Evolutionary conservation across 306 rosid species (phyloP), one percentile per base, ranked within the genome.

Genomic region (Casuarina glauca): DNA sequence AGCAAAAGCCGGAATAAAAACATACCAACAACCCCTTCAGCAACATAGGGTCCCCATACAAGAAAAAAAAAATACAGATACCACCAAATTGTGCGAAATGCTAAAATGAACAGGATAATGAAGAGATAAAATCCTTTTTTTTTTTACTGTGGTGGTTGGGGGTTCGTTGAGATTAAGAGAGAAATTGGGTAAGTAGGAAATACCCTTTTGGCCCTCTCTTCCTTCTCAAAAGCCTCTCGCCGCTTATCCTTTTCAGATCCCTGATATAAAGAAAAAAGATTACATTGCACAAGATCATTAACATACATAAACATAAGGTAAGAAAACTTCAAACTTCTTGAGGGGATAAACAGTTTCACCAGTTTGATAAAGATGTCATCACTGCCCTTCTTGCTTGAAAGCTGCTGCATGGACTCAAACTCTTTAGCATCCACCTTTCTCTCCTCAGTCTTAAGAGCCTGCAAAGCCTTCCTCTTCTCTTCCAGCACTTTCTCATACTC

Each of bases 161-260:
- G 32, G 32, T 26, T 26, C 32, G 32, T 26, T 26, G 49, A 16
- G 36, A 51, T 57, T 9, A 39, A 71, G 12, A 13, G 39, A 74
- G 6, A 1, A 55, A 61, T 63, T 2, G 26, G 54, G 11, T 10
- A 38, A 51, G 70, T 61, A 17, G 36, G 10, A 46, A 62, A 5
- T 43, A 94, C 98, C 95, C 90, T 94, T 83, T 86, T 94, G 51
- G 95, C 76, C 72, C 75, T 94, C 79, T 94, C 97, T 61, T 92
- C 98, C 87, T 84, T 94, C 80, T 94, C 98, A 55, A 89, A 54
- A 54, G 91, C 79, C 60, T 94, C 97, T 82, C 86, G 91, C 85
- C 91, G 93, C 82, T 84, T 89, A 81, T 94, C 97, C 89, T 92
- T 94, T 12, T 94, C 97, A 76, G 97, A 88, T 60, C 98, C 95